These are phyloP conservation scores for Cylindrodendrum hubeiense DNA, from an alignment of 2,329 filamentous ascomycete genomes.

Conservation along the genomic window DNA sequence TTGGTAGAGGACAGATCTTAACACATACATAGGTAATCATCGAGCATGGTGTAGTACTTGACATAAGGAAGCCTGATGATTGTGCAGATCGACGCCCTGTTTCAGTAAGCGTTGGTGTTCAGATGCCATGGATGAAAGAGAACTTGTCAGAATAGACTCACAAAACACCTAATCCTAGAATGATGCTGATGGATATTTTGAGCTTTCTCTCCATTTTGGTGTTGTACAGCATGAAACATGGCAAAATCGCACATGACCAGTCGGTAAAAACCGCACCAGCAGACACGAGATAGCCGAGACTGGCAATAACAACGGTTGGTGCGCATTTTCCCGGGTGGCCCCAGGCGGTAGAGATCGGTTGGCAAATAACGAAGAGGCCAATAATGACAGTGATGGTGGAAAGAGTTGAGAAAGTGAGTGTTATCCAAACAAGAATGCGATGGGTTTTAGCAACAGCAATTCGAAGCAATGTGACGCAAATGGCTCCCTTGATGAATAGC, in stretches of 20 bases:
- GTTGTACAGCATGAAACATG: conserved; percentile 33
- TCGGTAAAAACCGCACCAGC: conserved; percentile 17
- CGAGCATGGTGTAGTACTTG: background rate
- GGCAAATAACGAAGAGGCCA: conserved; percentile 18
- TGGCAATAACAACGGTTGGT: background rate
- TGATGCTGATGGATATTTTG: conserved; percentile 29
- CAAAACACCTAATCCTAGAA: conserved; percentile 32
- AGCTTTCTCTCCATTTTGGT: conserved; percentile 27
- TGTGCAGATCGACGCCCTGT: conserved; percentile 30
- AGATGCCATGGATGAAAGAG: background rate
- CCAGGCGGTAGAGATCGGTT: conserved; percentile 19
- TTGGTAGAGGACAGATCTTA: background rate
- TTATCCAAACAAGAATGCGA: conserved; percentile 28
- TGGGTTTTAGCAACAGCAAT: conserved; percentile 29
- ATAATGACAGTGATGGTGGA: conserved; percentile 18
- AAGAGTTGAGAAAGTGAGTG: conserved; percentile 11
- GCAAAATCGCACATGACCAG: conserved; percentile 29
- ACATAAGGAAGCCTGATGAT: conserved; percentile 32
- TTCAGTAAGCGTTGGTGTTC: background rate
- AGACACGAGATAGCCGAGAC: conserved; percentile 26
- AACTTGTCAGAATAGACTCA: too few species aligned
- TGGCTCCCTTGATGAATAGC: conserved; percentile 29
- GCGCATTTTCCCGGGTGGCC: conserved; percentile 12
- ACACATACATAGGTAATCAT: conserved; percentile 26
- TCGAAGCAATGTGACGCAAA: conserved; percentile 31